phyloP scores from a whole-genome alignment of 345 rosid species.

The Eucalyptus regnans region DNA sequence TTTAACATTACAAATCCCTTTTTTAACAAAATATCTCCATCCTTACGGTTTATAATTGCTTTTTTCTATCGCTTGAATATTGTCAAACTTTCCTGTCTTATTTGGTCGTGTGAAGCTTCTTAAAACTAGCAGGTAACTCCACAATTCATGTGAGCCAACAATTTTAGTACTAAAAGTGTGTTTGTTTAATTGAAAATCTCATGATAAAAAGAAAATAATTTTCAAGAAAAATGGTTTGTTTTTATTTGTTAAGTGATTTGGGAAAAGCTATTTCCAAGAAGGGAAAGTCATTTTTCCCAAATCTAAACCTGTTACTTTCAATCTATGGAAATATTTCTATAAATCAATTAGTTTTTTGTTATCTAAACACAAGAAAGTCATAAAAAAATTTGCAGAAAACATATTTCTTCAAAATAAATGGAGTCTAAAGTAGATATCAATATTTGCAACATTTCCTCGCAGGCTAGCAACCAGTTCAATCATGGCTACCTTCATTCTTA shows the following conservation, averaged over 20 bases:
- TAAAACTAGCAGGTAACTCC: background rate
- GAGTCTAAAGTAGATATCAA: background rate
- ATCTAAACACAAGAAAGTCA: background rate
- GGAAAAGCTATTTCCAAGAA: accelerated
- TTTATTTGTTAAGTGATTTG: no score
- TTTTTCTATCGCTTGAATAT: background rate
- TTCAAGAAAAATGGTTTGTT: background rate
- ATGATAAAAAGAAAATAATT: no score
- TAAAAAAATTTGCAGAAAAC: no score
- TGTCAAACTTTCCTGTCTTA: background rate
- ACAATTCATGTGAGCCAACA: background rate
- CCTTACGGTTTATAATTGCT: background rate
- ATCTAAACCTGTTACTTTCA: background rate
- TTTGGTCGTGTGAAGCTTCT: background rate
- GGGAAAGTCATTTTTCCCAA: background rate
- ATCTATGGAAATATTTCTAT: background rate
- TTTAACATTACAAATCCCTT: background rate
- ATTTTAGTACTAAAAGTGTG: background rate
- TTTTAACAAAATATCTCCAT: background rate
- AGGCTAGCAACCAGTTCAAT: background rate
- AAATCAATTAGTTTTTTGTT: background rate
- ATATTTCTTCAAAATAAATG: accelerated
- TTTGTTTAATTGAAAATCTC: no score
- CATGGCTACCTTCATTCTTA: background rate
- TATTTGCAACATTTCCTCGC: background rate